Evolutionary conservation across 2,329 filamentous ascomycete genomes (phyloP).

Genomic region (Sporothrix pallida): DNA sequence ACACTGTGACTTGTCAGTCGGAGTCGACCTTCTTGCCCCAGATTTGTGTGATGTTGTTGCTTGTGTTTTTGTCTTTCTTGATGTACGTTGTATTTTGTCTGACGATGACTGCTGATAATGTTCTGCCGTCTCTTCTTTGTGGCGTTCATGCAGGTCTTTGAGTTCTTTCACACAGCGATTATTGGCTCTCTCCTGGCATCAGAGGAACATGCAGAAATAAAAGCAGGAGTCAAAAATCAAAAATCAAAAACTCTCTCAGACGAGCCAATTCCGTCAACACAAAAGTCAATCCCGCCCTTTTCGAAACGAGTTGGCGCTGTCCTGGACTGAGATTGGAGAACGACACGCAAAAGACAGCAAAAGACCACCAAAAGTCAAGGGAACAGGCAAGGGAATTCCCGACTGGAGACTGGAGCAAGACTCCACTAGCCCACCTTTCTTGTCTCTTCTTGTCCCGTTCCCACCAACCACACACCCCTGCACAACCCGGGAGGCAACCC

Average conservation of each 20-base stretch:
- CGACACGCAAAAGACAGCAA: too few species aligned
- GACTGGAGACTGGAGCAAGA: not conserved
- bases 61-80: not conserved
- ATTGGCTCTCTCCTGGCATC: not conserved
- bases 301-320: not conserved
- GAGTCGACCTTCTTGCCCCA: not conserved
- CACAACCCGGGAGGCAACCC: slow-evolving; percentile 23
- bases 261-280: not conserved
- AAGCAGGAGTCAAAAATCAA: not conserved
- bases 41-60: not conserved
- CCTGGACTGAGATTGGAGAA: not conserved
- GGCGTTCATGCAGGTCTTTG: slow-evolving; percentile 7
- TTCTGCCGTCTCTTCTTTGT: not conserved
- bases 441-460: not conserved
- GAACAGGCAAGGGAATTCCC: not conserved
- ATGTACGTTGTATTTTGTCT: not conserved
- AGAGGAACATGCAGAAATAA: not conserved
- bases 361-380: too few species aligned
- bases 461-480: not conserved
- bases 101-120: not conserved
- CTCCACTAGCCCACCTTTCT: not conserved
- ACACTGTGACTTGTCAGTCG: not conserved
- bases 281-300: not conserved
- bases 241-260: not conserved
- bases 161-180: not conserved